phyloP scores from a whole-genome alignment of 805 yeast species.

The Komagataella pastoris region DNA sequence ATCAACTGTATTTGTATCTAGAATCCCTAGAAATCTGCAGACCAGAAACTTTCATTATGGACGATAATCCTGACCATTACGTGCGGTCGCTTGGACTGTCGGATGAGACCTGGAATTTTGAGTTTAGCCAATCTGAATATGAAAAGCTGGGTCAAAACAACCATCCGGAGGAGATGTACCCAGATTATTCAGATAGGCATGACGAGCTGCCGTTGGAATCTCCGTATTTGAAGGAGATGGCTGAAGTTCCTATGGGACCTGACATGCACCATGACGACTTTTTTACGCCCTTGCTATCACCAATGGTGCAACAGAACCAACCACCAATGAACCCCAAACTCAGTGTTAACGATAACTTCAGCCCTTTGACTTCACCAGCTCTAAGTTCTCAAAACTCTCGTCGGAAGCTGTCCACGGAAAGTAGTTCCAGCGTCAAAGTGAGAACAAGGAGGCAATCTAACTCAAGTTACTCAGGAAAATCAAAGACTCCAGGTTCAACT shows the following conservation, averaged over 20 bases:
- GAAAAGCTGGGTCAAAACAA: neutral
- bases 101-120: neutral
- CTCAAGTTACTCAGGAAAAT: slow-evolving; percentile 13
- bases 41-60: neutral
- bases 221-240: neutral
- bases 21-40: neutral
- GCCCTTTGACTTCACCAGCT: slow-evolving; percentile 60
- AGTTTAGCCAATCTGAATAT: neutral
- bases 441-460: slow-evolving; percentile 3
- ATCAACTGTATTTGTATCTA: neutral
- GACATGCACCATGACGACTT: slow-evolving; percentile 20
- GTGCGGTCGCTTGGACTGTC: neutral
- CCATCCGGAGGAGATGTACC: neutral
- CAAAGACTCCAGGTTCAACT: slow-evolving; percentile 26
- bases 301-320: slow-evolving; percentile 51
- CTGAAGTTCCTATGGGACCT: neutral
- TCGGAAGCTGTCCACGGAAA: slow-evolving; percentile 12
- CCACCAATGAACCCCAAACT: slow-evolving; percentile 7
- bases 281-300: slow-evolving; percentile 69
- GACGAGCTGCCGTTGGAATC: neutral
- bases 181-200: neutral
- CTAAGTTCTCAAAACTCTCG: slow-evolving; percentile 27
- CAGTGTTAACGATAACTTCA: slow-evolving; percentile 12
- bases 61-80: neutral
- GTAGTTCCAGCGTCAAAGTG: slow-evolving; percentile 4